Conservation (phyloP, 352 stramenopile species). For the Phytophthora constricta region DNA sequence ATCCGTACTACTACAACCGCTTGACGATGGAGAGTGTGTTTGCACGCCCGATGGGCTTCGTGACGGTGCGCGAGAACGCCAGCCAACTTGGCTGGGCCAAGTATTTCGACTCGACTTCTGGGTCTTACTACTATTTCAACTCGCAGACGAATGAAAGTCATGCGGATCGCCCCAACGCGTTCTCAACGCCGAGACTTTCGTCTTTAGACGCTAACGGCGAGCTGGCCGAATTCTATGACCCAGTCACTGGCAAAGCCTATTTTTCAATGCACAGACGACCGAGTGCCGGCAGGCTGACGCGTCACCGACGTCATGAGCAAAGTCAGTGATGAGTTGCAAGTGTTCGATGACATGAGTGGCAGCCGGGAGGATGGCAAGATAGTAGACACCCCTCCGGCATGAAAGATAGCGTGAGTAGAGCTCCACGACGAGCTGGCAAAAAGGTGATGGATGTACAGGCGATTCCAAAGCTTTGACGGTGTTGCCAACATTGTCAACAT, state of each 20-base stretch:
- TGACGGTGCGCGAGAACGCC: constrained; percentile 20
- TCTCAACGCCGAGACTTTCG: constrained; percentile 51
- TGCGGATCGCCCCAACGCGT: constrained; percentile 45
- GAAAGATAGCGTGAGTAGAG: too few species aligned
- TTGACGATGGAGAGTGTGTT: constrained; percentile 77
- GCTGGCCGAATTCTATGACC: constrained; percentile 50
- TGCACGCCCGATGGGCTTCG: constrained; percentile 38
- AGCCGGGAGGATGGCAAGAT: too few species aligned
- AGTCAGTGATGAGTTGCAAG: too few species aligned
- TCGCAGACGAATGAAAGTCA: constrained; percentile 51
- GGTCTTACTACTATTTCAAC: constrained; percentile 79
- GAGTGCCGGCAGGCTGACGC: constrained; percentile 46
- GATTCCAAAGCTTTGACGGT: too few species aligned
- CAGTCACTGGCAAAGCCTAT: constrained; percentile 47
- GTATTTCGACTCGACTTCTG: constrained; percentile 60
- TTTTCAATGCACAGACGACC: constrained; percentile 56
- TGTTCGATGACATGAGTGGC: neutral
- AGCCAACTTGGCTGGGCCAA: constrained; percentile 45
- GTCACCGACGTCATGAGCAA: constrained; percentile 8
- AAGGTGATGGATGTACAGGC: neutral
- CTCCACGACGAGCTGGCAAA: neutral
- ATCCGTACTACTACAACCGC: constrained; percentile 86
- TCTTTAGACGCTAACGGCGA: constrained; percentile 15
- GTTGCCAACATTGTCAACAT: neutral
- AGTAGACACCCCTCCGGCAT: too few species aligned